Percentiles rank a stretch among this genome's conserved stretches.
Evolutionary conservation across 352 stramenopile genomes (phyloP).

Genomic region (Aphanomyces astaci): DNA sequence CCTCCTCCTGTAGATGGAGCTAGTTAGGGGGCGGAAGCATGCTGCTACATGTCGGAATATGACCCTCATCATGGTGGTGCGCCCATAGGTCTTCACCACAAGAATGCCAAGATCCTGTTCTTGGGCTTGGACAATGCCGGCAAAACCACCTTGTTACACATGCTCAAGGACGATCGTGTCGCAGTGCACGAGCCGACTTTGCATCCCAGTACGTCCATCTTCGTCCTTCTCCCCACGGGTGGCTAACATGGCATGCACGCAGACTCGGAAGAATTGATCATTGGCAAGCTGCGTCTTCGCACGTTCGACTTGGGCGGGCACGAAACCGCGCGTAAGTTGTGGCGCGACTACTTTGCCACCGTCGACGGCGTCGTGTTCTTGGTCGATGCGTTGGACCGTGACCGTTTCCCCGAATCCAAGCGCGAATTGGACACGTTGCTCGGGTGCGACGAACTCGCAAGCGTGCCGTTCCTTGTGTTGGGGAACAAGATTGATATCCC

Average conservation of each 20-base stretch:
- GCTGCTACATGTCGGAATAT: too few relatives aligned
- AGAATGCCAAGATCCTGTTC: slow-evolving; percentile 99
- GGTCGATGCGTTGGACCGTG: slow-evolving; percentile 97
- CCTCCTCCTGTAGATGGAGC: not conserved
- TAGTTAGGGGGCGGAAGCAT: too few relatives aligned
- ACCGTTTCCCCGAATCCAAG: slow-evolving; percentile 98
- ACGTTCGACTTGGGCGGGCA: slow-evolving; percentile 99
- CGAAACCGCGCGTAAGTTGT: slow-evolving; percentile 95
- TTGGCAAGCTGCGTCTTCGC: slow-evolving; percentile 97
- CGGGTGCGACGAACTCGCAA: slow-evolving; percentile 94
- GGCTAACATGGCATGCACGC: not conserved
- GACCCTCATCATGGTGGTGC: too few relatives aligned
- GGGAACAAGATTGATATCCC: slow-evolving; percentile 99
- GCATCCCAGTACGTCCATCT: slow-evolving; percentile 83
- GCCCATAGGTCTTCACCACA: slow-evolving; percentile 96
- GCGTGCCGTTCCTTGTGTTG: slow-evolving; percentile 98
- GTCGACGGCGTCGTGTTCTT: slow-evolving; percentile 99
- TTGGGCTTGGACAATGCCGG: slow-evolving; percentile 99
- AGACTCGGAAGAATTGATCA: slow-evolving; percentile 89
- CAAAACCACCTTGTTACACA: slow-evolving; percentile 99
- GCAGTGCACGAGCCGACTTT: slow-evolving; percentile 94
- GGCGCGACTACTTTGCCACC: slow-evolving; percentile 99
- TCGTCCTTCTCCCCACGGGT: too few relatives aligned
- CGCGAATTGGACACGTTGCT: slow-evolving; percentile 97
- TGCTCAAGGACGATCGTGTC: slow-evolving; percentile 98